Evolutionary conservation across 495 filamentous ascomycete genomes (phyloP), one percentile per base, ranked within the genome.

Genomic region (Schizothecium vesticola): DNA sequence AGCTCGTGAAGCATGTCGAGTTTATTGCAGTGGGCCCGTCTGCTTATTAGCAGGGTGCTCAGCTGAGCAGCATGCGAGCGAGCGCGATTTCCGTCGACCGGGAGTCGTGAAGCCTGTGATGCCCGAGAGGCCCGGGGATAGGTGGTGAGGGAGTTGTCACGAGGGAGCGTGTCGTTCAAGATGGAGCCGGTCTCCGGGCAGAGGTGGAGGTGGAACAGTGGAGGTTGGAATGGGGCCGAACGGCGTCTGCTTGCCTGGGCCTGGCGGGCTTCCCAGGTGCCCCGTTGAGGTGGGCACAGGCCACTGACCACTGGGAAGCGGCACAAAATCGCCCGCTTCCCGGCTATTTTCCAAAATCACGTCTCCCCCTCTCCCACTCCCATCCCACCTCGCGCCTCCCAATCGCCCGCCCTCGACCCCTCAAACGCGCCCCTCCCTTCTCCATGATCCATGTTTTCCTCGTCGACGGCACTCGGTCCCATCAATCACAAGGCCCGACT

Each of bases 391-490:
- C n/a, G n/a, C n/a, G n/a, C n/a, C 3, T 43, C 33, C 33, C 13
- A 43, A 43, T 19, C 33, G 33, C 33, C 13, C 26, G 57, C 56
- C n/a, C 51, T 29, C 64, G 56, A 58, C 64, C 64, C 51, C 51
- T 58, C 64, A 55, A 65, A 22, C 64, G 31, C 11, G 13, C 29
- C 36, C 33, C n/a, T 28, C 61, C 29, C 23, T 55, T 43, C 59
- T 23, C 56, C 31, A 55, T 9, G 10, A 51, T 36, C 61, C 61
- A 23, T 24, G 51, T 43, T 65, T 55, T 57, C 31, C 36, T 19
- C 26, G 21, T 43, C 28, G 65, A 66, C 65, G 57, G 65, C 65
- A 66, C 56, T 66, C 65, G 59, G 59, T 60, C 65, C 65, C 65
- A 23, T 66, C 65, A 66, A 66, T 66, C 65, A 66, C 26, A 66